A percentile compares a stretch with the other conserved stretches of the same genome.
phyloP scores from a whole-genome alignment of 345 rosid genomes.

The Melastoma malabathricum region DNA sequence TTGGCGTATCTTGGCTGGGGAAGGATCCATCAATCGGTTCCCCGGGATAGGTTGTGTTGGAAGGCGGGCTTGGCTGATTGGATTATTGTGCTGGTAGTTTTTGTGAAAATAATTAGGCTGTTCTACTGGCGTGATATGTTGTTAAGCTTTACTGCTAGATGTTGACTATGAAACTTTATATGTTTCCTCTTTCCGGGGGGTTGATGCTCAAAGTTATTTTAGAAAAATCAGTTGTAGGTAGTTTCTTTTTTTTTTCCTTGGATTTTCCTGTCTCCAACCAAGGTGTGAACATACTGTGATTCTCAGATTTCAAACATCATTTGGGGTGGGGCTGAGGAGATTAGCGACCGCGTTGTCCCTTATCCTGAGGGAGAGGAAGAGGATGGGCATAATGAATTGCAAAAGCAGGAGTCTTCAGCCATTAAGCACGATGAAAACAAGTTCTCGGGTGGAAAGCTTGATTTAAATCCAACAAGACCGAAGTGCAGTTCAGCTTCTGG shows the following conservation, averaged over 20 bases:
- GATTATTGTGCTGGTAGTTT: too few relatives aligned
- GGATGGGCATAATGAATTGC: slow-evolving; percentile 29
- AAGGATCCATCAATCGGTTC: too few relatives aligned
- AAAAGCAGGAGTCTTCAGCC: slow-evolving; percentile 27
- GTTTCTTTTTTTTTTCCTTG: neutral
- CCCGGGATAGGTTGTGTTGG: too few relatives aligned
- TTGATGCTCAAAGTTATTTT: neutral
- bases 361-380: slow-evolving; percentile 37
- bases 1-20: too few relatives aligned
- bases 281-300: slow-evolving; percentile 4
- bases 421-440: slow-evolving; percentile 30
- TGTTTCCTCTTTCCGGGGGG: too few relatives aligned
- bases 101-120: too few relatives aligned
- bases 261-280: neutral
- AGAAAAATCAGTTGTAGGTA: neutral
- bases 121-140: too few relatives aligned
- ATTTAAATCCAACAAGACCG: slow-evolving; percentile 20
- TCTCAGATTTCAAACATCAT: slow-evolving; percentile 71
- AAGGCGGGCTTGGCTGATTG: too few relatives aligned
- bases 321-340: slow-evolving; percentile 70
- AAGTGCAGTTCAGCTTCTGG: slow-evolving; percentile 1
- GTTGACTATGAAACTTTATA: too few relatives aligned
- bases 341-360: slow-evolving; percentile 74
- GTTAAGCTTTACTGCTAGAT: too few relatives aligned
- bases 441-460: slow-evolving; percentile 24